Base-by-base conservation (phyloP, 768 basidiomycete species). In the Podaxis sp. region DNA sequence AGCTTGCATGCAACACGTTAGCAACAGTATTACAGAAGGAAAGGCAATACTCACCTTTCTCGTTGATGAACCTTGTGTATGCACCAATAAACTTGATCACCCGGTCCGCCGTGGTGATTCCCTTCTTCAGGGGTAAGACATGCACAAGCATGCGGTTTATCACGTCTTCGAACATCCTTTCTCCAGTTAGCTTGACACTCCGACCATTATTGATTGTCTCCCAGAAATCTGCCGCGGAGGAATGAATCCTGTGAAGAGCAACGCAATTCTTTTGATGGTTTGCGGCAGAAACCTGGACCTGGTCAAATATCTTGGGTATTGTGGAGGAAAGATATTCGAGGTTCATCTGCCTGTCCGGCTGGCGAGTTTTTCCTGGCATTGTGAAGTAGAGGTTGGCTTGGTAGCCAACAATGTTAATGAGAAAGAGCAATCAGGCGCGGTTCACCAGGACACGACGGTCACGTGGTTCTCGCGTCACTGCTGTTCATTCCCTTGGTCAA, bases 181-280 rank as follows among this genome's bases (percentile, higher is more conserved):
- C 95, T 6, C 95, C 96, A 0, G 80, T 79, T 17, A 91, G 80
- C 67, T 84, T 88, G 56, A 72, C 50, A 3, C 47, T 65, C 50
- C 72, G 75, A 8, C 85, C 84, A 55, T 82, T 79, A 37, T 78
- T 75, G n/a, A 82, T 70, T 2, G 77, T 60, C 64, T 88, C 80
- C 2, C 77, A 84, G 66, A 80, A 76, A 13, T 75, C 67, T 0
- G 88, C 85, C 9, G 88, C 88, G 57, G 89, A 81, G 3, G 75
- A 60, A 61, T 96, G 93, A 46, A 96, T 74, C 72, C 93, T 93
- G 78, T 92, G 80, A 2, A 97, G 82, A 0, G 87, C 85, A 46
- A 93, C 88, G 55, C 88, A 78, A 75, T 97, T 96, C 80, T 97
- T 97, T 64, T 89, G 87, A 73, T 98, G 95, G 72, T 93, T 94